Conservation (phyloP, 1,139 yeast species). For the Lodderomyces oxycetoniae region DNA sequence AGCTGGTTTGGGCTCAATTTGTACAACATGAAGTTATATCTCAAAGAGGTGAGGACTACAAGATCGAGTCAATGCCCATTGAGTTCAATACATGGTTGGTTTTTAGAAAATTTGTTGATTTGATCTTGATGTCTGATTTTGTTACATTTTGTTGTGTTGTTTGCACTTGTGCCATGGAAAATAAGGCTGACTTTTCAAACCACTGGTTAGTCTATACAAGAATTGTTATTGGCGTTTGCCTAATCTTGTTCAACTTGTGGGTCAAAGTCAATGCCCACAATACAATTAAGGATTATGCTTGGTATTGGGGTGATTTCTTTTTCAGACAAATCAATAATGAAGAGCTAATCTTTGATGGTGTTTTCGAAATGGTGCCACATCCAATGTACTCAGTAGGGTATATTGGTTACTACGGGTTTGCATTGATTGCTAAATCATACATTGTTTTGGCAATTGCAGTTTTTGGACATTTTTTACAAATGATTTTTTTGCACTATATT, state of each 20-base stretch:
- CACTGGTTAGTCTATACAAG: slow-evolving; percentile 35
- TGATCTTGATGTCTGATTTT: slow-evolving; percentile 83
- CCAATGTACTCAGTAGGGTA: slow-evolving; percentile 93
- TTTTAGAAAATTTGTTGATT: slow-evolving; percentile 75
- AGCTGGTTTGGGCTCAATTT: slow-evolving; percentile 28
- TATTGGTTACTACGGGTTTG: slow-evolving; percentile 83
- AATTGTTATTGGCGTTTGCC: slow-evolving; percentile 37
- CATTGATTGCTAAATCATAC: slow-evolving; percentile 72
- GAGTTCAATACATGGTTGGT: slow-evolving; percentile 84
- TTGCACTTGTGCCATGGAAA: slow-evolving; percentile 47
- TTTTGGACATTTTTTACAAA: slow-evolving; percentile 75
- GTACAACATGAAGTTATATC: slow-evolving; percentile 44
- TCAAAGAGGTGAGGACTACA: slow-evolving; percentile 56
- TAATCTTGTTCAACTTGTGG: slow-evolving; percentile 75
- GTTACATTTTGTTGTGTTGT: slow-evolving; percentile 72
- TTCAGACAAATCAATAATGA: slow-evolving; percentile 71
- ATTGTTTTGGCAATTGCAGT: slow-evolving; percentile 67
- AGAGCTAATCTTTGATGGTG: slow-evolving; percentile 83
- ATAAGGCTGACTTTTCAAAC: slow-evolving; percentile 42
- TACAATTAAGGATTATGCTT: slow-evolving; percentile 85
- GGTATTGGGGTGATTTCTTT: slow-evolving; percentile 97
- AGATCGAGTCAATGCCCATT: slow-evolving; percentile 52
- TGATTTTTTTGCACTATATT: slow-evolving; percentile 69
- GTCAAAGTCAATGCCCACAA: slow-evolving; percentile 87
- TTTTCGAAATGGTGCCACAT: slow-evolving; percentile 87